Conservation (phyloP, 768 basidiomycete species). For the Sutorius australiensis region DNA sequence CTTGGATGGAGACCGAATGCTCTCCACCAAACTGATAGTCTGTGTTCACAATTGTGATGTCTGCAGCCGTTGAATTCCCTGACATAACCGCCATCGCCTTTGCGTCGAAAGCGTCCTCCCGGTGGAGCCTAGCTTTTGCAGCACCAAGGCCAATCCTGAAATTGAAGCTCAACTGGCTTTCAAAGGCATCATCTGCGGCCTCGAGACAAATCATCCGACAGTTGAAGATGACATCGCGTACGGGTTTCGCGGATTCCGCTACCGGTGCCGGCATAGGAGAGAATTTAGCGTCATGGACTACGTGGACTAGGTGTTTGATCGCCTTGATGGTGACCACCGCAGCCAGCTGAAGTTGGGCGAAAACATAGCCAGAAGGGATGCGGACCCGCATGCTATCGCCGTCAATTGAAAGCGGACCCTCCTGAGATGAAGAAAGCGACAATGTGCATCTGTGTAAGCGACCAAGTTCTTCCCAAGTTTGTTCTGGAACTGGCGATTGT, state of each 20-base stretch:
- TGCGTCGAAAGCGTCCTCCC: constrained; percentile 76
- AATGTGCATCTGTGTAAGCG: constrained; percentile 53
- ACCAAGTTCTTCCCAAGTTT: constrained; percentile 73
- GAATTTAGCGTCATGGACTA: constrained; percentile 52
- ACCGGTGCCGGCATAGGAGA: constrained; percentile 55
- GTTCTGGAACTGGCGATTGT: constrained; percentile 29
- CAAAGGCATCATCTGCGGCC: constrained; percentile 81
- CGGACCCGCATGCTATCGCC: constrained; percentile 68
- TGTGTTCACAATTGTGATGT: constrained; percentile 36
- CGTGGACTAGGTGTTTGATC: constrained; percentile 60
- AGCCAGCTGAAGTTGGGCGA: constrained; percentile 76
- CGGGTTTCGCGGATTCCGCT: constrained; percentile 65
- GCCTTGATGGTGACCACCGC: constrained; percentile 66
- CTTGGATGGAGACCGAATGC: constrained; percentile 65
- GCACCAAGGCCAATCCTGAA: constrained; percentile 72
- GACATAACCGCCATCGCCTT: constrained; percentile 66
- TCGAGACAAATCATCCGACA: constrained; percentile 68
- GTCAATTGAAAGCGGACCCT: constrained; percentile 45
- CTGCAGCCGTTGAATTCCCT: constrained; percentile 27
- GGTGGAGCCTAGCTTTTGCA: constrained; percentile 61
- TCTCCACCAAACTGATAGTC: constrained; percentile 62
- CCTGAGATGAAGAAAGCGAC: constrained; percentile 31
- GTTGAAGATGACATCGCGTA: constrained; percentile 59
- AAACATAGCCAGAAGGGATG: constrained; percentile 73
- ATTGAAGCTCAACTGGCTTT: constrained; percentile 69